Conservation (phyloP, 768 basidiomycete species). For the Calocera cornea region DNA sequence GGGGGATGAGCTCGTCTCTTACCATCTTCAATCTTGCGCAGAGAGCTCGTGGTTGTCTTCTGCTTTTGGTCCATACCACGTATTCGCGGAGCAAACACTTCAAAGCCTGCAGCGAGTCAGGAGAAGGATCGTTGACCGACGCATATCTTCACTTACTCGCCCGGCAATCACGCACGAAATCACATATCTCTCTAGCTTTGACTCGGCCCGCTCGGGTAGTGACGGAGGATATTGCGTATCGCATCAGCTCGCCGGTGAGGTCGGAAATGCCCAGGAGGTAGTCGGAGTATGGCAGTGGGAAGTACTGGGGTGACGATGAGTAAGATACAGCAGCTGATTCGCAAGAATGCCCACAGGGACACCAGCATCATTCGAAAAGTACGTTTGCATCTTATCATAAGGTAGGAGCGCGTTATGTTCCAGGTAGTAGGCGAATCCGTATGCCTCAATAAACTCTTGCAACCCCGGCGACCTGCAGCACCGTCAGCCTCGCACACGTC, state of each 20-base stretch:
- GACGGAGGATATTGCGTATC: slow-evolving; percentile 78
- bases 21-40: slow-evolving; percentile 94
- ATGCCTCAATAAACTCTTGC: slow-evolving; percentile 92
- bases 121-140: background rate
- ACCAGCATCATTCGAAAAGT: slow-evolving; percentile 48
- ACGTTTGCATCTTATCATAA: slow-evolving; percentile 49
- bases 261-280: slow-evolving; percentile 89
- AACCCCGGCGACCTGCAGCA: slow-evolving; percentile 38
- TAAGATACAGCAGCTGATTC: slow-evolving; percentile 1
- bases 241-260: slow-evolving; percentile 93
- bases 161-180: slow-evolving; percentile 61
- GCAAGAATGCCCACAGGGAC: slow-evolving; percentile 38
- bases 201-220: slow-evolving; percentile 37
- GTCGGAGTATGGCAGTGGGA: slow-evolving; percentile 63
- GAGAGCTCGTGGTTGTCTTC: slow-evolving; percentile 65
- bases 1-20: slow-evolving; percentile 12
- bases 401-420: slow-evolving; percentile 54
- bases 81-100: slow-evolving; percentile 55
- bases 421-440: slow-evolving; percentile 78
- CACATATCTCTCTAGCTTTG: slow-evolving; percentile 49
- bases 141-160: slow-evolving; percentile 34
- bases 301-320: slow-evolving; percentile 38
- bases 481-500: slow-evolving; percentile 16
- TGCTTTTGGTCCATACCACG: slow-evolving; percentile 78
- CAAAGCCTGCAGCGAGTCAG: slow-evolving; percentile 47